These are phyloP conservation scores for Spathaspora passalidarum DNA, from an alignment of 805 yeast genomes.

Conservation along the genomic window DNA sequence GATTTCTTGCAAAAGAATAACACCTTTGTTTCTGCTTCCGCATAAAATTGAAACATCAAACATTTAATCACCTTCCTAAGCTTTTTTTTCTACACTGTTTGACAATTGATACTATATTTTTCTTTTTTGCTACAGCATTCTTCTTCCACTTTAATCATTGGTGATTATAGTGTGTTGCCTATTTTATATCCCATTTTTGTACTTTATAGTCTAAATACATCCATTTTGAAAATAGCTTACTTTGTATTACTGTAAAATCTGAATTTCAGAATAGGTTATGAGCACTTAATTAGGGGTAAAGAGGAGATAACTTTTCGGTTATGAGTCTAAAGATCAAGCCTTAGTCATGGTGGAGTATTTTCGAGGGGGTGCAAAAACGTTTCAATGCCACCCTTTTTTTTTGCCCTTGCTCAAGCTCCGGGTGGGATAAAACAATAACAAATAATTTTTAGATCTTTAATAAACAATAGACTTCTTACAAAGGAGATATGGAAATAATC, in stretches of 20 bases:
- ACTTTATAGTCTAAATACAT: too few relatives aligned
- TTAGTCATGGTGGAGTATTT: not conserved
- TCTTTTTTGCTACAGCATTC: not conserved
- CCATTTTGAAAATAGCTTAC: too few relatives aligned
- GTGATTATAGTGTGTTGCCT: not conserved
- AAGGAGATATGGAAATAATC: too few relatives aligned
- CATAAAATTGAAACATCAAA: conserved; percentile 13
- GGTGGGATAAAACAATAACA: too few relatives aligned
- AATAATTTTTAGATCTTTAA: too few relatives aligned
- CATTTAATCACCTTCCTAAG: not conserved
- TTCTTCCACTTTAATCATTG: not conserved
- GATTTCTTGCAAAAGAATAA: conserved; percentile 11
- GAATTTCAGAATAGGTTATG: too few relatives aligned
- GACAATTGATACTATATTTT: not conserved
- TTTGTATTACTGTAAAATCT: too few relatives aligned
- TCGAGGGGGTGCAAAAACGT: not conserved
- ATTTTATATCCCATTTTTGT: not conserved
- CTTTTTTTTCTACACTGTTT: not conserved
- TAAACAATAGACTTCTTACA: too few relatives aligned
- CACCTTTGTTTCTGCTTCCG: conserved; percentile 21
- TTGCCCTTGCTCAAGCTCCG: not conserved
- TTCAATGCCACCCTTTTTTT: not conserved
- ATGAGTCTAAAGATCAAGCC: not conserved
- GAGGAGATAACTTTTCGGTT: not conserved
- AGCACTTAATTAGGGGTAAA: too few relatives aligned